A percentile compares a stretch with the other conserved stretches of the same genome.
Conservation (phyloP, 2,329 filamentous ascomycete genomes). For the Malbranchea zuffiana region DNA sequence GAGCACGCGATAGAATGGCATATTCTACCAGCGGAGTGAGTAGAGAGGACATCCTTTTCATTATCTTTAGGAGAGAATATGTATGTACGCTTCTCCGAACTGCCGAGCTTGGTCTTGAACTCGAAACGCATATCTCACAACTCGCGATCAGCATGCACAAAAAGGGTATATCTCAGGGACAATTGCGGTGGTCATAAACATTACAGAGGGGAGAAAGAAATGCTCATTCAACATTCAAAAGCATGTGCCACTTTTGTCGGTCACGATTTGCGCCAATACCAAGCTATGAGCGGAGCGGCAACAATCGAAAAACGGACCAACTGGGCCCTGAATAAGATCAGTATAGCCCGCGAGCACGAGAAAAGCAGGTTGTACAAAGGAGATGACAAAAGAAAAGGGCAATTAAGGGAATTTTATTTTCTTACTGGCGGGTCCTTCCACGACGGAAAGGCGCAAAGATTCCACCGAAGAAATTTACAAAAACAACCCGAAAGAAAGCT, state of each 20-base stretch:
- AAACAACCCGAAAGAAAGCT: slow-evolving; percentile 31
- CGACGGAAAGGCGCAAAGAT: slow-evolving; percentile 32
- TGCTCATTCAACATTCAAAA: slow-evolving; percentile 2
- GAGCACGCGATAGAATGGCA: too few relatives aligned
- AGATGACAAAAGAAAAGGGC: neutral
- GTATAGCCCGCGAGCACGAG: slow-evolving; percentile 19
- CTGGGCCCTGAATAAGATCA: slow-evolving; percentile 25
- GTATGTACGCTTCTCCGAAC: neutral
- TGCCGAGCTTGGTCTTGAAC: neutral
- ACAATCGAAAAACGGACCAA: too few relatives aligned
- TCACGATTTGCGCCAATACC: neutral
- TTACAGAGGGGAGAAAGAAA: too few relatives aligned
- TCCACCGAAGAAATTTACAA: slow-evolving; percentile 31
- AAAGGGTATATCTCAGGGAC: neutral
- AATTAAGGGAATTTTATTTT: neutral
- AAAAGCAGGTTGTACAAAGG: too few relatives aligned
- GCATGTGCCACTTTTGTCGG: slow-evolving; percentile 5
- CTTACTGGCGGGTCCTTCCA: slow-evolving; percentile 23
- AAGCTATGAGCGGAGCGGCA: too few relatives aligned
- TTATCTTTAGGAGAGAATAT: neutral
- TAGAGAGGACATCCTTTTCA: neutral
- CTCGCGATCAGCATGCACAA: neutral
- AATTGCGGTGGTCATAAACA: neutral
- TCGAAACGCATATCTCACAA: neutral
- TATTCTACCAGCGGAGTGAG: neutral